Percentiles rank a stretch among this genome's conserved stretches.
These are phyloP conservation scores for Apiospora aurea DNA, from an alignment of 2,329 filamentous ascomycete genomes.

Conservation along the genomic window DNA sequence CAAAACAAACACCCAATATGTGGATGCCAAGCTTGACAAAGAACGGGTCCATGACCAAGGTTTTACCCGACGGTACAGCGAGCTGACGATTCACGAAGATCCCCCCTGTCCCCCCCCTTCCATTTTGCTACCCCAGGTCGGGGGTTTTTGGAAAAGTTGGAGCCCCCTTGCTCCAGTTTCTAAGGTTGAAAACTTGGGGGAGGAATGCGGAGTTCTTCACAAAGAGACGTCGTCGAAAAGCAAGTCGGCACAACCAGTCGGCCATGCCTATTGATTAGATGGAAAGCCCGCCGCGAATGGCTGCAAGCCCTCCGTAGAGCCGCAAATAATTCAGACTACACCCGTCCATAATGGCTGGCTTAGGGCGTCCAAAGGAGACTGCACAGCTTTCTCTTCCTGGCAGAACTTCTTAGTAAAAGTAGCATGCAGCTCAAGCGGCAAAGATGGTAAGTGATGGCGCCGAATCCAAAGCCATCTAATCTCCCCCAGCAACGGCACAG, in stretches of 20 bases:
- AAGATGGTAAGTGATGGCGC: not conserved
- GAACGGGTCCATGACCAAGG: slow-evolving; percentile 13
- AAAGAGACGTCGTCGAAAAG: not conserved
- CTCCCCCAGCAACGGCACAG: slow-evolving; percentile 12
- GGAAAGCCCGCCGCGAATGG: not conserved
- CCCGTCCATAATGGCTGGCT: not conserved
- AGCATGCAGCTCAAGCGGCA: not conserved
- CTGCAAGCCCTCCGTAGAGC: slow-evolving; percentile 11
- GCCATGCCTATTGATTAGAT: not conserved
- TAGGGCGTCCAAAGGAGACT: not conserved
- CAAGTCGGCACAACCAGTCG: not conserved
- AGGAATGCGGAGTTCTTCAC: not conserved
- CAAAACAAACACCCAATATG: slow-evolving; percentile 15
- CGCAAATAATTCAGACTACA: slow-evolving; percentile 9
- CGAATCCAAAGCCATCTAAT: slow-evolving; percentile 9
- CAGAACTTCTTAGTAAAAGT: not conserved
- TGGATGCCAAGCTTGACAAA: not conserved
- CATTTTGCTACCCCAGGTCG: slow-evolving; percentile 16
- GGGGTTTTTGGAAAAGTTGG: not conserved
- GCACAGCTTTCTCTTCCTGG: not conserved
- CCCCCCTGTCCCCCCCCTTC: not conserved
- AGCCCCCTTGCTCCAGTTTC: slow-evolving; percentile 19
- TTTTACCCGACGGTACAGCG: not conserved
- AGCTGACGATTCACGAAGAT: slow-evolving; percentile 16
- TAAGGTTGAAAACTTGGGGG: slow-evolving; percentile 17